Evolutionary conservation across 345 rosid genomes (phyloP).

Genomic region (Gossypium longicalyx): DNA sequence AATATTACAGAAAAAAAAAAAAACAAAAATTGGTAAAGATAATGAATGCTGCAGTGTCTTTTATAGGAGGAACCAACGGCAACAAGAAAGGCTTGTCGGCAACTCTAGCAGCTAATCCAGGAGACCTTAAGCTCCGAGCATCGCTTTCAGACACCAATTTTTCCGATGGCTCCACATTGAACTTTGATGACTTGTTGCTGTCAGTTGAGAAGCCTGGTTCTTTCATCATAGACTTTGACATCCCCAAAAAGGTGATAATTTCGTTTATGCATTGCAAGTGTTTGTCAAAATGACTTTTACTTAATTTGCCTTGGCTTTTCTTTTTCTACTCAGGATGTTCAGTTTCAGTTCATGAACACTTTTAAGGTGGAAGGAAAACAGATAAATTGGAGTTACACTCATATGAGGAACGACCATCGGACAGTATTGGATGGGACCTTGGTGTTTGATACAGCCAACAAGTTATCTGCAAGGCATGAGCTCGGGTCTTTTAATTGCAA

Average conservation of each 20-base stretch:
- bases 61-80: conserved; percentile 6
- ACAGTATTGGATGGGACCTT: conserved; percentile 31
- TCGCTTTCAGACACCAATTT: conserved; percentile 1
- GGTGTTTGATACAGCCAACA: conserved; percentile 23
- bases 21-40: not conserved
- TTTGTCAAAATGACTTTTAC: not conserved
- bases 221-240: conserved; percentile 16
- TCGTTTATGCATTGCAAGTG: not conserved
- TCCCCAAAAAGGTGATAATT: conserved; percentile 6
- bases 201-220: conserved; percentile 17
- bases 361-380: conserved; percentile 25
- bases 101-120: conserved; percentile 2
- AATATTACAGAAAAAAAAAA: not conserved
- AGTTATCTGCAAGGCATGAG: conserved; percentile 27
- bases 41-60: conserved; percentile 15
- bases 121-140: conserved; percentile 18
- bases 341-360: conserved; percentile 36
- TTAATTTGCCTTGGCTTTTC: not conserved
- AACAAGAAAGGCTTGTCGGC: conserved; percentile 12
- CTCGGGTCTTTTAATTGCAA: conserved; percentile 26
- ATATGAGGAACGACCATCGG: conserved; percentile 19
- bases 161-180: not conserved
- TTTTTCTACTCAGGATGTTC: conserved; percentile 24
- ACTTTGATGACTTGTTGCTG: conserved; percentile 7
- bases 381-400: conserved; percentile 32